Percentiles rank a stretch among this genome's conserved stretches.
phyloP scores from a whole-genome alignment of 768 basidiomycete genomes.

The Naganishia antarctica region DNA sequence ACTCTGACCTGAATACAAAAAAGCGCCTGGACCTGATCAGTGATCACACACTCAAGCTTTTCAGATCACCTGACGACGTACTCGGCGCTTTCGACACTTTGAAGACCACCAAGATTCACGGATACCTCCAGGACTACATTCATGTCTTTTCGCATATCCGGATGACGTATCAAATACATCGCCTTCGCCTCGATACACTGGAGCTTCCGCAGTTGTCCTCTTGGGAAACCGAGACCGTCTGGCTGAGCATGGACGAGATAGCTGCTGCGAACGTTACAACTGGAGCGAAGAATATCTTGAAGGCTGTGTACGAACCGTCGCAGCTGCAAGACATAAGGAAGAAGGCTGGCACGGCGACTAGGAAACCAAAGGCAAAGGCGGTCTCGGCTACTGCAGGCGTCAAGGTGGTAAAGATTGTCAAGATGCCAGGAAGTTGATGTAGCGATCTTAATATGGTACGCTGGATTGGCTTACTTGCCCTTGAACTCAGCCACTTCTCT shows the following conservation, averaged over 20 bases:
- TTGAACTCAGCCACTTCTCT: no score
- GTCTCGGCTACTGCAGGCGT: not conserved
- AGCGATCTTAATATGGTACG: not conserved
- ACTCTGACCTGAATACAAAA: conserved; percentile 31
- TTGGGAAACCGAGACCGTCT: not conserved
- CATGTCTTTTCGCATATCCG: conserved; percentile 87
- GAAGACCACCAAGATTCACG: not conserved
- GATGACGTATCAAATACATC: conserved; percentile 60
- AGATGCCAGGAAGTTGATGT: conserved; percentile 11
- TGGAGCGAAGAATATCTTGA: conserved; percentile 6
- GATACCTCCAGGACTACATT: conserved; percentile 57
- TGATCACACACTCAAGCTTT: not conserved
- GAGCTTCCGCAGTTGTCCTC: not conserved
- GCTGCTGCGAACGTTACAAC: conserved; percentile 9
- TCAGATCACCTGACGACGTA: not conserved
- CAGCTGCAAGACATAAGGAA: conserved; percentile 2
- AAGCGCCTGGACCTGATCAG: not conserved
- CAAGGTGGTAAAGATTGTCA: conserved; percentile 17
- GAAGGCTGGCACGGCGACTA: not conserved
- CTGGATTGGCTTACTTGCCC: no score
- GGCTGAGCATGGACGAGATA: conserved; percentile 6
- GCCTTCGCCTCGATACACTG: not conserved
- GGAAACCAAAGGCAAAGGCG: not conserved
- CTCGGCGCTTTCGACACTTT: not conserved
- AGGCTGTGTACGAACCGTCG: conserved; percentile 9